A percentile compares a stretch with the other conserved stretches of the same genome.
phyloP scores from a whole-genome alignment of 2,329 filamentous ascomycete species.

The Nothopassalora personata region DNA sequence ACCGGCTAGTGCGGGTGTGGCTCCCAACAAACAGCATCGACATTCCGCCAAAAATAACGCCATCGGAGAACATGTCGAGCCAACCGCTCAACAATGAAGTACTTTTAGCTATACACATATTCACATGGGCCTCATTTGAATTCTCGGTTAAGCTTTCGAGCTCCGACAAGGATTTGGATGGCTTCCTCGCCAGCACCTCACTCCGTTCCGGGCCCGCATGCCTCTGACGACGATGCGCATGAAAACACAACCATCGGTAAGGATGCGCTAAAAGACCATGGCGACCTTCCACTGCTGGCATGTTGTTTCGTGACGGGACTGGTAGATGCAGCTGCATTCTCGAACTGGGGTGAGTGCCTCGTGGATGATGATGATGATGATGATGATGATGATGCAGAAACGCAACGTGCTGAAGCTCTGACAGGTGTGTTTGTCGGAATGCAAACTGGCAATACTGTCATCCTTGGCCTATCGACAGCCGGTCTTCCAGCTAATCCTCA shows the following conservation, averaged over 20 bases:
- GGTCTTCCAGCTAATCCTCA: constrained; percentile 47
- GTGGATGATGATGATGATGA: not conserved
- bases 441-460: constrained; percentile 60
- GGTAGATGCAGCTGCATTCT: constrained; percentile 43
- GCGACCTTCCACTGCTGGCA: constrained; percentile 33
- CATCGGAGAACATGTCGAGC: not conserved
- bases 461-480: constrained; percentile 56
- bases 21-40: not conserved
- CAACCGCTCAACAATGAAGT: not conserved
- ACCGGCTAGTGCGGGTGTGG: not conserved
- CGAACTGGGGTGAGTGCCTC: constrained; percentile 18
- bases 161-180: not conserved
- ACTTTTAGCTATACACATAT: not conserved
- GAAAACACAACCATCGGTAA: not conserved
- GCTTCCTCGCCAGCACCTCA: not conserved
- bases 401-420: not conserved
- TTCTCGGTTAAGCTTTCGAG: not conserved
- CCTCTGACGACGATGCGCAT: not conserved
- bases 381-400: not conserved
- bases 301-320: constrained; percentile 46
- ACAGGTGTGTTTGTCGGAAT: constrained; percentile 42
- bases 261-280: constrained; percentile 23
- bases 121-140: not conserved
- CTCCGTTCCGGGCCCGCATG: not conserved
- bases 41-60: not conserved